Evolutionary conservation across 805 yeast species (phyloP), one percentile per base, ranked within the genome.

Genomic region (Sugiyamaella boreocaroliniensis): DNA sequence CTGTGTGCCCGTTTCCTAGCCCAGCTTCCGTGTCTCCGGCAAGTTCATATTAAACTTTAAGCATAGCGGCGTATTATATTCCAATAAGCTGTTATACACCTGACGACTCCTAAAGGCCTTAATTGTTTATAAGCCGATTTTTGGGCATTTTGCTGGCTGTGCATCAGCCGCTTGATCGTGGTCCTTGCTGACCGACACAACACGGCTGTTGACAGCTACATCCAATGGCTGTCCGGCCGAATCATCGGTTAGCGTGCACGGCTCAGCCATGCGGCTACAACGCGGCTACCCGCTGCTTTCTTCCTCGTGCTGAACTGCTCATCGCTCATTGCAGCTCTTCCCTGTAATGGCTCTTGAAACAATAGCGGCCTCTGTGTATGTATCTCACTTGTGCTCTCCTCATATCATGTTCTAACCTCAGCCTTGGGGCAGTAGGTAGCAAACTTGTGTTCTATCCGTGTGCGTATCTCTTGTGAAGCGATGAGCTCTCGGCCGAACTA

Each of bases 361-460:
- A 6, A 59, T 71, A 18, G 68, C 66, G 34, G 71, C 74, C 37
- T 68, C 73, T 22, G 73, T 71, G 63, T 65, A 56, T 49, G 67
- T 62, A 26, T 15, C 15, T 29, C 29, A 20, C 19, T 34, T 22
- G 18, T 18, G 15, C 19, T 47, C 26, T 8, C 19, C 10, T 11
- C 8, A 3, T 14, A 19, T 10, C 8, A 8, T 3, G 20, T 16
- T 16, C 46, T 43, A 43, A 43, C 18, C 8, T 10, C 19, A 66
- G 70, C 22, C 68, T 65, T 16, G 67, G 73, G 40, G 61, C 73
- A 12, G 67, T 70, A 8, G 68, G 65, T 16, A 63, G 71, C 26
- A 64, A 72, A 45, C 56, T 71, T 29, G 69, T 68, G 4, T 72
- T 72, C 56, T 73, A 72, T 61, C 76, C 76, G 19, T 49, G 47